Percentiles rank a stretch among this genome's conserved stretches.
Conservation (phyloP, 2,329 filamentous ascomycete species). For the Penicillium occitanis region DNA sequence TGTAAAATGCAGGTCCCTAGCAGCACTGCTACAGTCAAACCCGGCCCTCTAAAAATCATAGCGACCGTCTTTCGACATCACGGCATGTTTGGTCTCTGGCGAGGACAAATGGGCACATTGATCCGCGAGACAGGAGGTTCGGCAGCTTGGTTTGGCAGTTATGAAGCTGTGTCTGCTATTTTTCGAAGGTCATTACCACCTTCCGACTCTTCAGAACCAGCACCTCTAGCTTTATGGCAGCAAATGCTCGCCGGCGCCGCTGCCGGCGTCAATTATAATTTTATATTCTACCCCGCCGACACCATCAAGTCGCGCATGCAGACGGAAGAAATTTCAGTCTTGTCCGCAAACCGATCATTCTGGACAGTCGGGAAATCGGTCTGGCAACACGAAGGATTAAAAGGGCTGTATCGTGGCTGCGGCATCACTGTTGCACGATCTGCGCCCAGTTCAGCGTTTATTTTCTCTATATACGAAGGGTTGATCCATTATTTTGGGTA, state of each 20-base stretch:
- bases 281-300: slow-evolving; percentile 94
- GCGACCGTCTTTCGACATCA: slow-evolving; percentile 77
- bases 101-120: slow-evolving; percentile 87
- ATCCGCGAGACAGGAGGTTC: slow-evolving; percentile 92
- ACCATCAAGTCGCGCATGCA: slow-evolving; percentile 98
- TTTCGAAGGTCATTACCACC: slow-evolving; percentile 56
- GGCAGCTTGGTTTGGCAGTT: slow-evolving; percentile 91
- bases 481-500: slow-evolving; percentile 66
- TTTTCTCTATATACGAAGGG: slow-evolving; percentile 92
- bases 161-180: slow-evolving; percentile 73
- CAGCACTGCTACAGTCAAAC: slow-evolving; percentile 38
- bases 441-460: slow-evolving; percentile 94
- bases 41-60: slow-evolving; percentile 70
- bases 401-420: slow-evolving; percentile 87
- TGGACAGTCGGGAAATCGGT: slow-evolving; percentile 67
- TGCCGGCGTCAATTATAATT: slow-evolving; percentile 93
- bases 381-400: slow-evolving; percentile 80
- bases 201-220: slow-evolving; percentile 9
- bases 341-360: slow-evolving; percentile 61
- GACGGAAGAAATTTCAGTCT: slow-evolving; percentile 64
- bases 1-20: slow-evolving; percentile 90
- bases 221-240: slow-evolving; percentile 74
- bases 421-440: slow-evolving; percentile 87
- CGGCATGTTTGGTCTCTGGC: slow-evolving; percentile 86
- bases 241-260: slow-evolving; percentile 83